Evolutionary conservation across 1,139 yeast species (phyloP).

Genomic region (Sugiyamaella sp.): DNA sequence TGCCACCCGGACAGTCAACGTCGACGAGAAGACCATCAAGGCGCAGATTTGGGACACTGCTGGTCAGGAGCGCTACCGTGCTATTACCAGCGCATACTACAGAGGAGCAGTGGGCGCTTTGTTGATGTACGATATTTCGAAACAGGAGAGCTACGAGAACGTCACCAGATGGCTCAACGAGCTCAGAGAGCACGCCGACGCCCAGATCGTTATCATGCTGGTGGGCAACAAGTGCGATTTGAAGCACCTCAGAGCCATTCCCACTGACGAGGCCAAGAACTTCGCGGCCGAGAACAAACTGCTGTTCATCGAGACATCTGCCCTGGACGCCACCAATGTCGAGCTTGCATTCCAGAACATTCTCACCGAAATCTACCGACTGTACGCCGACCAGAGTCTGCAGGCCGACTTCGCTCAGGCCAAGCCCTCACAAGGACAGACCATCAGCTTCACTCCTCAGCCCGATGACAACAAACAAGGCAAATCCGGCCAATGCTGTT

Average conservation of each 20-base stretch:
- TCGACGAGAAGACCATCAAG: slow-evolving; percentile 92
- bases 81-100: slow-evolving; percentile 95
- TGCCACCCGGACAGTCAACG: slow-evolving; percentile 93
- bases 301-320: slow-evolving; percentile 96
- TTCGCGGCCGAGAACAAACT: slow-evolving; percentile 92
- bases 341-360: slow-evolving; percentile 93
- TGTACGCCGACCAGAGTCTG: slow-evolving; percentile 57
- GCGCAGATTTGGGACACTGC: slow-evolving; percentile 99
- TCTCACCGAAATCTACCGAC: slow-evolving; percentile 87
- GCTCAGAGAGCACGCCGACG: slow-evolving; percentile 94
- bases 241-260: slow-evolving; percentile 94
- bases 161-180: slow-evolving; percentile 96
- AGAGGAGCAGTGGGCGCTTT: slow-evolving; percentile 98
- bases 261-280: slow-evolving; percentile 95
- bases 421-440: slow-evolving; percentile 69
- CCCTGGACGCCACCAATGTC: slow-evolving; percentile 91
- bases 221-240: slow-evolving; percentile 97
- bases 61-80: slow-evolving; percentile 97
- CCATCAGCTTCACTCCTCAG: slow-evolving; percentile 90
- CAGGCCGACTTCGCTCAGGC: slow-evolving; percentile 53
- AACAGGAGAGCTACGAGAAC: slow-evolving; percentile 89
- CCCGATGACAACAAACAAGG: slow-evolving; percentile 74
- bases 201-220: slow-evolving; percentile 92
- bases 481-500: slow-evolving; percentile 64
- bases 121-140: slow-evolving; percentile 92